Conservation (phyloP, 129 eudicot genomes). For the Helianthus annuus region HanXRQr2.0-SUNRISE NC_035446.2:146126403-146126902, state of each 20-base stretch:
- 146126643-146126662: not conserved
- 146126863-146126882: not conserved
- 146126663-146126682: too few species aligned
- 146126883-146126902: not conserved
- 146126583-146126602: constrained; percentile 16
- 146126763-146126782: too few species aligned
- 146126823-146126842: too few species aligned
- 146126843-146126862: too few species aligned
- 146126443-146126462: constrained; percentile 1
- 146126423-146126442: not conserved
- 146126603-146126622: constrained; percentile 49
- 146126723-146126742: too few species aligned
- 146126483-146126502: constrained; percentile 44
- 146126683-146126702: too few species aligned
- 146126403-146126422: constrained; percentile 34
- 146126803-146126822: too few species aligned
- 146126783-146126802: too few species aligned
- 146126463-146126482: constrained; percentile 24
- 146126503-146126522: constrained; percentile 47
- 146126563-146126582: too few species aligned
- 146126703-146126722: too few species aligned
- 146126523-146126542: constrained; percentile 2
- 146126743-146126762: too few species aligned
- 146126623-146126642: constrained; percentile 17
- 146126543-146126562: constrained; percentile 6